Percentiles rank a stretch among this genome's conserved stretches.
Conservation (phyloP, 805 yeast species). For the Saturnispora galanensis region DNA sequence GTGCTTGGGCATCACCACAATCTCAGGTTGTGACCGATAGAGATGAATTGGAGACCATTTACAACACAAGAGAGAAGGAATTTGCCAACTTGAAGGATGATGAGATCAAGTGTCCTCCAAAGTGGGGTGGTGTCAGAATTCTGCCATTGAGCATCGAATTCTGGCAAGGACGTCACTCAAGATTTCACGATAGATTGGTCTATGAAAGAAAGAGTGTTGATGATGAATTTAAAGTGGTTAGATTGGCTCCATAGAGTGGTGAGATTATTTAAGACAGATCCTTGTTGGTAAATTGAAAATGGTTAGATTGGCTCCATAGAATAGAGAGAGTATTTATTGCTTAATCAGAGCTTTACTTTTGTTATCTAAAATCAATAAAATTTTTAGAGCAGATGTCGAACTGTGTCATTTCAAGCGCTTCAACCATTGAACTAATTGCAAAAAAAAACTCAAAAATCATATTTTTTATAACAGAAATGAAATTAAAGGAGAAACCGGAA, state of each 20-base stretch:
- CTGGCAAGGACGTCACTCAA: conserved; percentile 91
- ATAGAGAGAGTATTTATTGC: not conserved
- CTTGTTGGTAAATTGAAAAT: conserved; percentile 49
- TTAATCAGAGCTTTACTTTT: not conserved
- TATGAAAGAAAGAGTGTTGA: conserved; percentile 46
- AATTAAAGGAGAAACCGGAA: too few relatives aligned
- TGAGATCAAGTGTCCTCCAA: conserved; percentile 81
- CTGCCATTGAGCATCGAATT: conserved; percentile 88
- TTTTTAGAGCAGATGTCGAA: too few relatives aligned
- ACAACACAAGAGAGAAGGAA: conserved; percentile 38
- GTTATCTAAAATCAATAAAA: too few relatives aligned
- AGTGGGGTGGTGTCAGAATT: conserved; percentile 91
- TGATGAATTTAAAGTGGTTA: conserved; percentile 49
- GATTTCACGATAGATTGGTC: conserved; percentile 83
- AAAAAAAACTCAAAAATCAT: too few relatives aligned
- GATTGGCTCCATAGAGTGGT: conserved; percentile 54
- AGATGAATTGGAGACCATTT: conserved; percentile 50
- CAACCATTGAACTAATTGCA: too few relatives aligned
- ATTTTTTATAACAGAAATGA: too few relatives aligned
- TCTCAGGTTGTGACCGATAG: conserved; percentile 49
- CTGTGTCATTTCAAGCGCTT: too few relatives aligned
- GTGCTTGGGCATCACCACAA: conserved; percentile 97
- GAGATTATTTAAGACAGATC: too few relatives aligned
- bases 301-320: conserved; percentile 44
- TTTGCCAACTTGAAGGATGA: conserved; percentile 46